Conservation (phyloP, 495 filamentous ascomycete genomes). For the Annulohypoxylon bovei region DNA sequence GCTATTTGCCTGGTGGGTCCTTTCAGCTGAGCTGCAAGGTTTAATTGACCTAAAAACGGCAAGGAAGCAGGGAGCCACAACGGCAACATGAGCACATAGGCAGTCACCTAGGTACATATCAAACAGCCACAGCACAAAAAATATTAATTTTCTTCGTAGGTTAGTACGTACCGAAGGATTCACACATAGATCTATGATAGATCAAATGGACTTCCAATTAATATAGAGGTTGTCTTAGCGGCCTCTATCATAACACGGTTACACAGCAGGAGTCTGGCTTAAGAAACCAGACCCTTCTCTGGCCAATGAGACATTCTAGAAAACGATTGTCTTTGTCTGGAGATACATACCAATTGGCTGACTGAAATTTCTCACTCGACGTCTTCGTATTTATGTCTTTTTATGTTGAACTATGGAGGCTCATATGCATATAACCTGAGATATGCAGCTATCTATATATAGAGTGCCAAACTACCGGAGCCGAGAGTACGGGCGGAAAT, state of each 20-base stretch:
- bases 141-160: too few species aligned
- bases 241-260: background rate
- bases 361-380: background rate
- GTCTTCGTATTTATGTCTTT: background rate
- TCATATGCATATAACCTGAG: background rate
- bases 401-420: background rate
- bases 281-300: background rate
- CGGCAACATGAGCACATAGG: background rate
- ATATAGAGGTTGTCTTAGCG: background rate
- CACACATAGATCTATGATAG: too few species aligned
- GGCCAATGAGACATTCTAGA: slow-evolving; percentile 14
- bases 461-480: slow-evolving; percentile 3
- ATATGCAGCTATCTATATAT: background rate
- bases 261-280: slow-evolving; percentile 4
- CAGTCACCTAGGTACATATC: background rate
- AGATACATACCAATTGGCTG: background rate
- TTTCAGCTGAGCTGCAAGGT: background rate
- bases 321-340: background rate
- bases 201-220: background rate
- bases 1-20: background rate
- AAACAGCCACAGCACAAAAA: too few species aligned
- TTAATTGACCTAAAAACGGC: slow-evolving; percentile 1
- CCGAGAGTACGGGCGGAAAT: background rate
- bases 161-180: too few species aligned
- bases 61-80: background rate